A percentile compares a stretch with the other conserved stretches of the same genome.
These are phyloP conservation scores for Termitomyces sp. DNA, from an alignment of 768 basidiomycete genomes.

Conservation along the genomic window DNA sequence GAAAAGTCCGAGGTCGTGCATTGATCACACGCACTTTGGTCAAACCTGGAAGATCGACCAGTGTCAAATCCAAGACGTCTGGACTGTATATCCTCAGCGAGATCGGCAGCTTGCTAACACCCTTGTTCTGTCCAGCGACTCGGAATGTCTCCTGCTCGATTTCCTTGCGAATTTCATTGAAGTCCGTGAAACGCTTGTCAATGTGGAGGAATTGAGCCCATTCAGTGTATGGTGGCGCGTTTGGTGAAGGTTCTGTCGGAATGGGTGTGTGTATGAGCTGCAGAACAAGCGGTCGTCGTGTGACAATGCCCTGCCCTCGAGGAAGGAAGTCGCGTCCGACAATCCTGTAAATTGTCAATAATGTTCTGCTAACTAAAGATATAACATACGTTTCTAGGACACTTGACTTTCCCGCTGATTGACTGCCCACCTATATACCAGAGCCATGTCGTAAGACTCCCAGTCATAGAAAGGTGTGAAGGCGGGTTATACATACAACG, in stretches of 20 bases:
- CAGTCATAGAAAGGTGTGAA: neutral
- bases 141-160: constrained; percentile 98
- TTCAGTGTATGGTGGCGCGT: constrained; percentile 57
- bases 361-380: constrained; percentile 8
- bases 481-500: constrained; percentile 53
- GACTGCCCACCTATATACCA: constrained; percentile 76
- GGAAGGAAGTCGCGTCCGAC: constrained; percentile 92
- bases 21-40: constrained; percentile 68
- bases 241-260: constrained; percentile 41
- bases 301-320: constrained; percentile 91
- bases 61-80: constrained; percentile 88
- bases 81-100: constrained; percentile 95
- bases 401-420: constrained; percentile 95
- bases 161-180: constrained; percentile 88
- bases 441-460: neutral
- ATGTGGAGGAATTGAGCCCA: constrained; percentile 98
- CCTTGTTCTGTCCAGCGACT: constrained; percentile 98
- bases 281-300: constrained; percentile 89
- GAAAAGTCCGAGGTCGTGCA: neutral
- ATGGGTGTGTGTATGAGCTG: constrained; percentile 92
- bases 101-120: constrained; percentile 93
- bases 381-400: constrained; percentile 86
- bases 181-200: constrained; percentile 96
- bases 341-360: constrained; percentile 47
- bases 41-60: constrained; percentile 94